These are phyloP conservation scores for Geotrichum europaeum DNA, from an alignment of 1,139 yeast species.

Conservation along the genomic window DNA sequence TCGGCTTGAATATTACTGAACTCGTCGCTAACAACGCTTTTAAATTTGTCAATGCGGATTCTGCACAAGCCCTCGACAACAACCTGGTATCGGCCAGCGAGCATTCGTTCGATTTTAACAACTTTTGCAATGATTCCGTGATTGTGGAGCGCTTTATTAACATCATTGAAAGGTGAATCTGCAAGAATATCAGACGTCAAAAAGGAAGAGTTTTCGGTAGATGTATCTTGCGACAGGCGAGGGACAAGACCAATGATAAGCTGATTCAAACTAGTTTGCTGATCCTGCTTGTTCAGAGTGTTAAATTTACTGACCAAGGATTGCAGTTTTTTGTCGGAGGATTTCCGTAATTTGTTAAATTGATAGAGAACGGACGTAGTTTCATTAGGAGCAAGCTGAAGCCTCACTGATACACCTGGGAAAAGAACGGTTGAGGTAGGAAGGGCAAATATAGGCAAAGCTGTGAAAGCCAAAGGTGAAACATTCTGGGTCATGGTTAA, in stretches of 20 bases:
- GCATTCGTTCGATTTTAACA: slow-evolving; percentile 21
- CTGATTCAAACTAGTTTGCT: not conserved
- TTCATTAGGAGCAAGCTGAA: slow-evolving; percentile 18
- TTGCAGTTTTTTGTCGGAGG: not conserved
- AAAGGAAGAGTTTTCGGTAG: slow-evolving; percentile 2
- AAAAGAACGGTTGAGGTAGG: slow-evolving; percentile 22
- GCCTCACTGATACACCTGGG: slow-evolving; percentile 25
- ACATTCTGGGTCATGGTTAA: not conserved
- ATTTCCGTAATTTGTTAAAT: slow-evolving; percentile 8
- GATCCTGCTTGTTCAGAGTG: slow-evolving; percentile 1
- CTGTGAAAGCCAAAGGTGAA: not conserved
- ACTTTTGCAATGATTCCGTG: slow-evolving; percentile 28
- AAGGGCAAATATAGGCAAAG: slow-evolving; percentile 21
- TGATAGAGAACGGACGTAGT: slow-evolving; percentile 15
- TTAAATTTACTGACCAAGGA: not conserved
- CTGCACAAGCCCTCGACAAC: slow-evolving; percentile 29
- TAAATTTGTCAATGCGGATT: slow-evolving; percentile 18
- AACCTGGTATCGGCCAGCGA: slow-evolving; percentile 17
- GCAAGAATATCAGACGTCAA: slow-evolving; percentile 4
- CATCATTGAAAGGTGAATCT: not conserved
- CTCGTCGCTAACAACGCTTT: slow-evolving; percentile 13
- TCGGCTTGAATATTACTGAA: slow-evolving; percentile 18
- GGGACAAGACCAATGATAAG: slow-evolving; percentile 11
- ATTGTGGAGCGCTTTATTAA: slow-evolving; percentile 12
- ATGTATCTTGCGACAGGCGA: slow-evolving; percentile 11